Evolutionary conservation across 2,329 filamentous ascomycete species (phyloP), one percentile per base, ranked within the genome.

Genomic region (Seiridium cupressi): DNA sequence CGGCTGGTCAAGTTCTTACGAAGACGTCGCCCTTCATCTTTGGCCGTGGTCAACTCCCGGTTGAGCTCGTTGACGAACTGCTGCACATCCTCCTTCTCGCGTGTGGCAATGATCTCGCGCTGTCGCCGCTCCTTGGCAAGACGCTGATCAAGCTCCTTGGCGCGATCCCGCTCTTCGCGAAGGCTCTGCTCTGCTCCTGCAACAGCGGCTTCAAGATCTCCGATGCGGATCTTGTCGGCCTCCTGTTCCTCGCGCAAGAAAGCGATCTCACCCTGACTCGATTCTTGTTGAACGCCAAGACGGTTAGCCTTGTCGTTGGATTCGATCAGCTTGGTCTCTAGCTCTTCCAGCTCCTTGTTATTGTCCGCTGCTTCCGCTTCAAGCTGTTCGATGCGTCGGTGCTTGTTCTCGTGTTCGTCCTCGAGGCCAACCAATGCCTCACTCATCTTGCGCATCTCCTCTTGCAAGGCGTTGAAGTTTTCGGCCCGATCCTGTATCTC

Each of bases 241-340:
- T 99, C 95, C 74, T 99, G 95, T 78, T 99, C 95, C 72, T 99
- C 95, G 1, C 95, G 89, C 55, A 99, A 76, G 82, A 99, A 99
- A 1, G 91, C 89, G 75, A 98, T 96, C 74, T 99, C 95, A 61
- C 89, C 89, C 68, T 97, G 94, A 60, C 90, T 89, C 4, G 92
- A 96, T 75, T 99, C 95, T 65, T 94, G 89, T 71, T 98, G 93
- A 38, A 99, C 92, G 3, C 90, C 89, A 3, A 98, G 82, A 57
- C 93, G 87, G 69, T 96, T 90, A 53, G 90, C 89, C 80, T 98
- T 98, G 67, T 90, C 87, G 70, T 94, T 94, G 5, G 92, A 82
- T 71, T 98, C 94, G 46, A 89, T 84, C 13, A 97, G 84, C 71
- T 91, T 91, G 72, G 90, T 87, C 73, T 97, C 94, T 63, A 97